Evolutionary conservation across 2,329 filamentous ascomycete species (phyloP).

Genomic region (Talaromyces albobiverticillius): DNA sequence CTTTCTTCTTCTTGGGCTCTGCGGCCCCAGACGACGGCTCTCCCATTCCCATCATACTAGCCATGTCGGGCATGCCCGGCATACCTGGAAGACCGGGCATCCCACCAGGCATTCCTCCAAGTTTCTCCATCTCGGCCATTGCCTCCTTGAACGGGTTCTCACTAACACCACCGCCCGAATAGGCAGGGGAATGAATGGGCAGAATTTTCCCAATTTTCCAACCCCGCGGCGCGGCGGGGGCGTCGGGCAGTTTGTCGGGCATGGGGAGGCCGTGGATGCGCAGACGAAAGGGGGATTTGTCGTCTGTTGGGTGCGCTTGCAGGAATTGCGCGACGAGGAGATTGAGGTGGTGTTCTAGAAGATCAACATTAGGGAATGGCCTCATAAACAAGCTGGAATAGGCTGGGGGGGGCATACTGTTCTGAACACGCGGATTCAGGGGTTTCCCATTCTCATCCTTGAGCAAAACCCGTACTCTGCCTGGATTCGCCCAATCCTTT

Average conservation of each 20-base stretch:
- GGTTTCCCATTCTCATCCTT: slow-evolving; percentile 53
- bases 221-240: slow-evolving; percentile 74
- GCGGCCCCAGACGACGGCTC: slow-evolving; percentile 28
- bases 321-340: slow-evolving; percentile 75
- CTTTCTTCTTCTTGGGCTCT: slow-evolving; percentile 42
- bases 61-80: no score
- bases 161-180: slow-evolving; percentile 88
- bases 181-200: slow-evolving; percentile 81
- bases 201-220: slow-evolving; percentile 87
- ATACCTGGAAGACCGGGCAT: slow-evolving; percentile 25
- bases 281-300: slow-evolving; percentile 66
- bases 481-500: slow-evolving; percentile 96
- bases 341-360: slow-evolving; percentile 76
- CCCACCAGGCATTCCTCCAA: slow-evolving; percentile 41
- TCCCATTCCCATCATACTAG: slow-evolving; percentile 46
- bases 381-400: neutral
- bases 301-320: slow-evolving; percentile 71
- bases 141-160: slow-evolving; percentile 96
- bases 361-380: neutral
- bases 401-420: slow-evolving; percentile 53
- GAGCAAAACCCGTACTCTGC: slow-evolving; percentile 76
- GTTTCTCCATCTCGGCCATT: slow-evolving; percentile 82
- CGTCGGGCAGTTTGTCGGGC: slow-evolving; percentile 65
- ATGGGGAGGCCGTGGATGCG: slow-evolving; percentile 71
- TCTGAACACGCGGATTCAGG: slow-evolving; percentile 56